Conservation (phyloP, 768 basidiomycete species). For the Kwoniella botswanensis region DNA sequence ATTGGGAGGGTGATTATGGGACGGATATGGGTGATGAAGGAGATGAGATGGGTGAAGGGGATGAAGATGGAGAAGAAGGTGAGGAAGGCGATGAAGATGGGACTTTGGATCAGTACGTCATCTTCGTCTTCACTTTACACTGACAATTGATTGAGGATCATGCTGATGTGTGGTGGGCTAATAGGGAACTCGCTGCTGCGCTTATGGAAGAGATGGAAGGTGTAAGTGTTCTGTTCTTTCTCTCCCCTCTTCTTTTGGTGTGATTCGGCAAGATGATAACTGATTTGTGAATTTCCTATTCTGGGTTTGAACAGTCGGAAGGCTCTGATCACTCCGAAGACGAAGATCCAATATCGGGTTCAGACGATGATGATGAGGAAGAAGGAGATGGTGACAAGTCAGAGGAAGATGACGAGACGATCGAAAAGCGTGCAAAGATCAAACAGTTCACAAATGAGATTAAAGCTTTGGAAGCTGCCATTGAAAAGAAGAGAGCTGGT, state of each 20-base stretch:
- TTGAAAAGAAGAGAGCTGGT: constrained; percentile 49
- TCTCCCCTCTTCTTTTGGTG: neutral
- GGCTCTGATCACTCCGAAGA: constrained; percentile 32
- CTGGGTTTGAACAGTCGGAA: constrained; percentile 13
- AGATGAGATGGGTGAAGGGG: constrained; percentile 28
- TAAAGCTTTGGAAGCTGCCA: constrained; percentile 45
- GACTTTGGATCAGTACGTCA: constrained; percentile 35
- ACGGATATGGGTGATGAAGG: constrained; percentile 27
- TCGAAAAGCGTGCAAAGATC: constrained; percentile 49
- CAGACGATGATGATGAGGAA: constrained; percentile 44
- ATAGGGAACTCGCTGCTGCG: constrained; percentile 44
- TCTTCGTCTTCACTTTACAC: neutral
- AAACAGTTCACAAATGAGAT: constrained; percentile 50
- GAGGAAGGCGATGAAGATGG: constrained; percentile 38
- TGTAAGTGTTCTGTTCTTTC: constrained; percentile 13
- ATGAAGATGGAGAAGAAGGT: constrained; percentile 33
- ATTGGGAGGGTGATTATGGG: constrained; percentile 41
- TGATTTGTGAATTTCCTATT: neutral
- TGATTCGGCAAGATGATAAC: neutral
- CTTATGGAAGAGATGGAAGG: constrained; percentile 42
- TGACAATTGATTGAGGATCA: too few relatives aligned
- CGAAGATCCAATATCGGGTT: constrained; percentile 40
- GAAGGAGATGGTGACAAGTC: constrained; percentile 40
- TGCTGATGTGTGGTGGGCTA: neutral
- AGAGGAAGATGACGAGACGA: constrained; percentile 50